Evolutionary conservation across 257 asterid species (phyloP).

Genomic region (Mitragyna speciosa): DNA sequence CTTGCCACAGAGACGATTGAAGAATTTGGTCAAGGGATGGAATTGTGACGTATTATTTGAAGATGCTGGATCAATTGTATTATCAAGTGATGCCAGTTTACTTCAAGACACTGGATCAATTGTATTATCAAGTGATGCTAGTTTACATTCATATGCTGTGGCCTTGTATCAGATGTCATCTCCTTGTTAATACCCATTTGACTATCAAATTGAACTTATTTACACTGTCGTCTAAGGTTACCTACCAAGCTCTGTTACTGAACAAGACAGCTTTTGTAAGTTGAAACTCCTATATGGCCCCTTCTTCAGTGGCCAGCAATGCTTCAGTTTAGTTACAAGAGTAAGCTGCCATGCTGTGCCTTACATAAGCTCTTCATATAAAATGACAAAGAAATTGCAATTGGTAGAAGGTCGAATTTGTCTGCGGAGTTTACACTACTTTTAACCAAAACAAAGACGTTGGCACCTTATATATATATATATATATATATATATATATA

Average conservation of each 20-base stretch:
- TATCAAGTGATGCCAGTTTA: not conserved
- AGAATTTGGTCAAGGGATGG: conserved; percentile 55
- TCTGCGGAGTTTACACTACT: too few relatives aligned
- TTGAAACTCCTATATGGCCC: not conserved
- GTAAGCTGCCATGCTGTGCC: too few relatives aligned
- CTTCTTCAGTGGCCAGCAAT: too few relatives aligned
- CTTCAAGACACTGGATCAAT: not conserved
- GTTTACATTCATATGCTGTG: not conserved
- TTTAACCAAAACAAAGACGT: too few relatives aligned
- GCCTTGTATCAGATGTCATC: not conserved
- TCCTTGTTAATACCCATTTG: not conserved
- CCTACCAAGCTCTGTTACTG: not conserved
- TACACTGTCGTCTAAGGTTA: not conserved
- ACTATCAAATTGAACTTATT: not conserved
- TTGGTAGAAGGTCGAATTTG: too few relatives aligned
- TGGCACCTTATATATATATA: too few relatives aligned
- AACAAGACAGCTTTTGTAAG: not conserved
- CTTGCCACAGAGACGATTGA: conserved; percentile 76
- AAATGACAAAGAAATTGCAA: too few relatives aligned
- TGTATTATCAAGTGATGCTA: not conserved
- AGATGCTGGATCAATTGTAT: not conserved
- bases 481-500: too few relatives aligned
- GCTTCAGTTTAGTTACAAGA: too few relatives aligned
- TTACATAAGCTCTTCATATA: too few relatives aligned
- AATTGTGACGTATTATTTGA: conserved; percentile 21